Evolutionary conservation across 768 basidiomycete species (phyloP).

Genomic region (Daedalea quercina): DNA sequence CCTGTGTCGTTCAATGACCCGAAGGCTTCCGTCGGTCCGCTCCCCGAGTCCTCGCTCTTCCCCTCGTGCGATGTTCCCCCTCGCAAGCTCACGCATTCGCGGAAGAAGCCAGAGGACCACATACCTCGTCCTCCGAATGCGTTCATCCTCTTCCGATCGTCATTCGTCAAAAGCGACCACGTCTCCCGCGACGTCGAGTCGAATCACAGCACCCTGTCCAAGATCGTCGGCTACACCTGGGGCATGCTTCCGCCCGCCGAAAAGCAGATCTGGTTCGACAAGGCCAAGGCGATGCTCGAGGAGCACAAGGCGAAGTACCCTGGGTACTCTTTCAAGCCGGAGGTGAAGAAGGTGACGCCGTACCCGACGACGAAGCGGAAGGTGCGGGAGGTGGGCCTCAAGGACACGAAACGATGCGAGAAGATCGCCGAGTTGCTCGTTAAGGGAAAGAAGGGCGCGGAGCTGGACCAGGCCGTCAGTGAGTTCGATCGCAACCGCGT

Average conservation of each 20-base stretch:
- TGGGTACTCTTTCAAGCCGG: conserved; percentile 66
- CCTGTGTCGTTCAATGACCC: conserved; percentile 51
- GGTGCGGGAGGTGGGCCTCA: conserved; percentile 55
- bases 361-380: conserved; percentile 41
- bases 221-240: conserved; percentile 83
- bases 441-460: conserved; percentile 32
- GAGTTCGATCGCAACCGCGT: conserved; percentile 42
- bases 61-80: conserved; percentile 28
- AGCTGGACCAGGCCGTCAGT: conserved; percentile 27
- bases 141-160: conserved; percentile 81
- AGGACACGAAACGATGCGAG: conserved; percentile 56
- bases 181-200: conserved; percentile 75
- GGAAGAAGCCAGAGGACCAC: conserved; percentile 68
- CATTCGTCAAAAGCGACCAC: conserved; percentile 74
- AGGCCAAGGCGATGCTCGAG: conserved; percentile 65
- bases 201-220: conserved; percentile 76
- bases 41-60: conserved; percentile 48
- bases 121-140: conserved; percentile 83
- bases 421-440: conserved; percentile 60
- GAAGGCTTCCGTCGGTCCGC: conserved; percentile 29
- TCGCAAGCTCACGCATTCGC: conserved; percentile 39
- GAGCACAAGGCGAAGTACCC: conserved; percentile 75
- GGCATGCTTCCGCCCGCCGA: conserved; percentile 71
- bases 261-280: conserved; percentile 69
- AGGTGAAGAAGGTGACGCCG: conserved; percentile 32